Percentiles rank a stretch among this genome's conserved stretches.
Evolutionary conservation across 2,329 filamentous ascomycete genomes (phyloP).

Genomic region (Nothomitra cinnamomea): DNA sequence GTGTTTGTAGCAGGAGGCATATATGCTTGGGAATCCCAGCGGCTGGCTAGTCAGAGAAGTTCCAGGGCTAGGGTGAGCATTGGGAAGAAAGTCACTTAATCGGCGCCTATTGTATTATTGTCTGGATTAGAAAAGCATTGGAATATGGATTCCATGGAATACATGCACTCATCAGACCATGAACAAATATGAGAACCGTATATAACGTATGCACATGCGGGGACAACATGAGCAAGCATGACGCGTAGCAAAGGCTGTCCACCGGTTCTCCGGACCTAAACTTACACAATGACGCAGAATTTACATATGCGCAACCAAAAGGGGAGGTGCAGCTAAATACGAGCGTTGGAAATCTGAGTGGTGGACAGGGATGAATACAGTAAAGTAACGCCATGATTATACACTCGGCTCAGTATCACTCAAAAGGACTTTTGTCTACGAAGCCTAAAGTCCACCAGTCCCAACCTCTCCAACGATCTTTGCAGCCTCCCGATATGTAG

Average conservation of each 20-base stretch:
- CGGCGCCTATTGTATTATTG: not conserved
- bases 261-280: too few relatives aligned
- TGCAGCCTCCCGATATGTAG: conserved; percentile 91
- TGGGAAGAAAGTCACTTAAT: not conserved
- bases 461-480: conserved; percentile 92
- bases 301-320: not conserved
- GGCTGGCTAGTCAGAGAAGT: not conserved
- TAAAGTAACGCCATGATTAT: conserved; percentile 1
- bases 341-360: not conserved
- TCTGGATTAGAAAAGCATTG: too few relatives aligned
- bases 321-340: not conserved
- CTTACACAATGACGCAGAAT: too few relatives aligned
- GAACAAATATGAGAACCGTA: too few relatives aligned
- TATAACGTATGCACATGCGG: too few relatives aligned
- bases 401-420: not conserved
- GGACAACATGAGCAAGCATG: too few relatives aligned
- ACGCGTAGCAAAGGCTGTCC: too few relatives aligned
- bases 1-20: conserved; percentile 85
- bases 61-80: not conserved
- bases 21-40: conserved; percentile 57
- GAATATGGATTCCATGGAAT: too few relatives aligned
- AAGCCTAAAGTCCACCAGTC: conserved; percentile 10
- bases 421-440: too few relatives aligned
- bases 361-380: not conserved
- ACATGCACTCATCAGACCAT: too few relatives aligned